phyloP scores from a whole-genome alignment of 352 stramenopile genomes.

The Phytopythium ostracodes region DNA sequence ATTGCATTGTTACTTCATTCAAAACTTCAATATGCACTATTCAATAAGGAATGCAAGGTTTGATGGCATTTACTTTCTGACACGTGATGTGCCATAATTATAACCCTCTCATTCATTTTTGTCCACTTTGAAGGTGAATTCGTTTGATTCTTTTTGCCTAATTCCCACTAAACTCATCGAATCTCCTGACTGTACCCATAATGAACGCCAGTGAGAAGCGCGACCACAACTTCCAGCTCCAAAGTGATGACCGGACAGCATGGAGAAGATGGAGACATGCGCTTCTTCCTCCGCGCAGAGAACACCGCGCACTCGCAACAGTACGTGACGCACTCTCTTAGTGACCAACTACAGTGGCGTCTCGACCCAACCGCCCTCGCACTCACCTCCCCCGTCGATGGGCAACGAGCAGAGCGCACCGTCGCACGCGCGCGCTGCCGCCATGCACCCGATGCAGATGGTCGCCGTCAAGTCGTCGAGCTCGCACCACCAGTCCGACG shows the following conservation, averaged over 20 bases:
- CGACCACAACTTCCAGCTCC: not conserved
- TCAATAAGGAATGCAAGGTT: not conserved
- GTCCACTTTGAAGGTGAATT: too few relatives aligned
- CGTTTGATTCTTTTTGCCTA: not conserved
- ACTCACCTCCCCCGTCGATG: constrained; percentile 1
- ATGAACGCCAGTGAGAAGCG: not conserved
- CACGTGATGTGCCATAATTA: not conserved
- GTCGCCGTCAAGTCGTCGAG: not conserved
- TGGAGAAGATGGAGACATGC: not conserved
- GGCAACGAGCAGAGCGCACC: constrained; percentile 10
- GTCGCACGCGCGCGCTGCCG: not conserved
- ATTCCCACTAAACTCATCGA: not conserved
- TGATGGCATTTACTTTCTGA: not conserved
- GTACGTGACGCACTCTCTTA: too few relatives aligned
- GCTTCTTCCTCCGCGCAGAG: not conserved
- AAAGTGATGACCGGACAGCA: not conserved
- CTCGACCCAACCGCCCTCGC: too few relatives aligned
- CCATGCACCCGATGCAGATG: constrained; percentile 9
- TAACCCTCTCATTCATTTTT: too few relatives aligned
- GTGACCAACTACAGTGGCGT: too few relatives aligned
- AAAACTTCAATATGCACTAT: not conserved
- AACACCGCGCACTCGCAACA: too few relatives aligned
- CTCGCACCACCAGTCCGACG: not conserved
- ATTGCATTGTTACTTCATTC: too few relatives aligned
- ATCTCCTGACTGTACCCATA: not conserved